Conservation (phyloP, 2,329 filamentous ascomycete genomes). For the Tolypocladium endophyticum region DNA sequence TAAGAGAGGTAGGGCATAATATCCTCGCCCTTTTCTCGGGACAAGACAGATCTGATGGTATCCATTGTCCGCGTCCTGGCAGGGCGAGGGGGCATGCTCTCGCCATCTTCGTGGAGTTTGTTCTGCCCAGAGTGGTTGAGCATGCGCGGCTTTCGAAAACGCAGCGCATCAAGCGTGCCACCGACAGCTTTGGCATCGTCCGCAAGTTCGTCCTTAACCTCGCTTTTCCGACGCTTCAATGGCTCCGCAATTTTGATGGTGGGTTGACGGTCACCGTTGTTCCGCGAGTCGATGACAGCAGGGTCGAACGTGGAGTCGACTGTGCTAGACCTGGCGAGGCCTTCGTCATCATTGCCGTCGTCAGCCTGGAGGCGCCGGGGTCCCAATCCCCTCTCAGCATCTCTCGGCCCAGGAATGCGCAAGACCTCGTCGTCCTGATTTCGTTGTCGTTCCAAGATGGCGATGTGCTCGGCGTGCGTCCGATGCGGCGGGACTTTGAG, state of each 20-base stretch:
- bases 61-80: conserved; percentile 40
- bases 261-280: conserved; percentile 29
- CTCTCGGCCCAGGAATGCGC: conserved; percentile 83
- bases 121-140: conserved; percentile 27
- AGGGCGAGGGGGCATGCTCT: conserved; percentile 13
- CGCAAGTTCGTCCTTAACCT: conserved; percentile 25
- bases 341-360: conserved; percentile 25
- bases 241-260: conserved; percentile 62
- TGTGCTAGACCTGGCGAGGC: conserved; percentile 12
- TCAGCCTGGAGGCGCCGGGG: conserved; percentile 43
- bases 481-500: conserved; percentile 38
- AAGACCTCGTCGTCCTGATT: conserved; percentile 65
- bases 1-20: conserved; percentile 91
- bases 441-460: conserved; percentile 76
- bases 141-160: conserved; percentile 31
- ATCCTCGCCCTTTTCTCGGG: conserved; percentile 42
- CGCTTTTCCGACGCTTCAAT: conserved; percentile 24
- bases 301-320: conserved; percentile 15
- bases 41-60: conserved; percentile 46
- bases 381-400: conserved; percentile 72
- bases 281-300: conserved; percentile 9
- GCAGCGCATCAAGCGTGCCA: conserved; percentile 28
- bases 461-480: conserved; percentile 70
- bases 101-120: conserved; percentile 25
- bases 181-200: conserved; percentile 32